phyloP scores from a whole-genome alignment of 2,329 filamentous ascomycete genomes.

The Meredithiella fracta region DNA sequence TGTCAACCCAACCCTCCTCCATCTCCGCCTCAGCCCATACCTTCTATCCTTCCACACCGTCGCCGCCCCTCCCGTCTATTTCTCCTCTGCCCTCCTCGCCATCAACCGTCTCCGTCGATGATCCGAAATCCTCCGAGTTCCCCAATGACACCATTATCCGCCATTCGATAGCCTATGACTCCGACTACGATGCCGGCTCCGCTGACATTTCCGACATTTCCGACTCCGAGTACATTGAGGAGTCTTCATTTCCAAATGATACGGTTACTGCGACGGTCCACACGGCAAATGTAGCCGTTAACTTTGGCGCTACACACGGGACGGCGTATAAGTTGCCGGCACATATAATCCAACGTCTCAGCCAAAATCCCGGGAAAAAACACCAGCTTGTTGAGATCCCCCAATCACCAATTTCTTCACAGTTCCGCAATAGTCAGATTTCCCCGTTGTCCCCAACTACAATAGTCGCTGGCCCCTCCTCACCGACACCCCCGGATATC shows the following conservation, averaged over 20 bases:
- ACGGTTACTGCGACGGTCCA: neutral
- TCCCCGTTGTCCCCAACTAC: neutral
- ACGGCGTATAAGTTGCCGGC: constrained; percentile 4
- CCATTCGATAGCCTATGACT: neutral
- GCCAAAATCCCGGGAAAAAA: constrained; percentile 4
- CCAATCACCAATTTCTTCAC: neutral
- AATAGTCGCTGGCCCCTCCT: neutral
- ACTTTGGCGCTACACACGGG: constrained; percentile 1
- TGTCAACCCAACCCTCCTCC: neutral
- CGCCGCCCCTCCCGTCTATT: neutral
- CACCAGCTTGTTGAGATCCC: constrained; percentile 10
- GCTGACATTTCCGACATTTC: neutral
- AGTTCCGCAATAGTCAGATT: constrained; percentile 1
- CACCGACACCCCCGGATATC: neutral
- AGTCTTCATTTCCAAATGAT: neutral
- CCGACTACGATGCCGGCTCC: neutral
- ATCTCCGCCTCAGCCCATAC: neutral
- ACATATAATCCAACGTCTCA: constrained; percentile 8
- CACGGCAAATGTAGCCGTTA: constrained; percentile 8
- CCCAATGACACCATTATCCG: neutral
- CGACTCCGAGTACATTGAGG: neutral
- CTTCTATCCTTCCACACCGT: neutral
- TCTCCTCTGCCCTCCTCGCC: neutral
- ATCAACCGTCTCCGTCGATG: neutral
- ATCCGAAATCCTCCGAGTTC: neutral